Evolutionary conservation across 768 basidiomycete genomes (phyloP), one percentile per base, ranked within the genome.

Genomic region (Suillus lakei): DNA sequence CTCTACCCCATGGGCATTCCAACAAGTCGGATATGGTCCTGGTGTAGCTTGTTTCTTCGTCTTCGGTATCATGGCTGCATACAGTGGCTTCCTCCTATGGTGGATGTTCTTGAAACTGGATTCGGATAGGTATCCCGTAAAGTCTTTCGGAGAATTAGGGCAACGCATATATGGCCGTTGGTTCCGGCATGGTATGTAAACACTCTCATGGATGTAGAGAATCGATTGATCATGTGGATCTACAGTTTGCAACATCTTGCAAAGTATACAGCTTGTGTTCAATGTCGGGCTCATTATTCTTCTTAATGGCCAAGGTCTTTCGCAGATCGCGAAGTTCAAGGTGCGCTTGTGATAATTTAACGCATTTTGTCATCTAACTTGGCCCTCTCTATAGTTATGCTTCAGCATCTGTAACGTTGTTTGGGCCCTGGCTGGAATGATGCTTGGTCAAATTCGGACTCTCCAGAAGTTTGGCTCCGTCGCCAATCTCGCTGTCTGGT

Each of bases 21-120:
- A 85, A 10, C 84, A 86, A 70, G 84, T 88, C 9, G 87, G 87
- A n/a, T 88, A 86, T 79, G 86, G 84, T 8, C 85, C 87, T 12
- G 87, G 87, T 72, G 74, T 70, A 65, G 76, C 64, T 7, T 72
- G 72, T 65, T 69, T 72, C 50, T 62, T 70, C 50, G 68, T 54
- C 28, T 67, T 71, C 8, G 75, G 72, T 61, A 12, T 79, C 0
- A 79, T 85, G 69, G 86, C 88, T 0, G 77, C 82, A 26, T 87
- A 87, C 64, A 86, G 85, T 0, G 87, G 87, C 4, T 44, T 86
- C 43, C 77, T 87, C 15, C 78, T 89, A 13, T 88, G 86, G 86
- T 74, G 81, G 36, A 73, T 88, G 43, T 89, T 83, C 73, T 65
- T 86, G 64, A 82, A 82, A 38, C 72, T 89, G 54, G 88, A 90